Evolutionary conservation across 176 grass and related monocot species (phyloP).

Genomic region (Phragmites australis): DNA sequence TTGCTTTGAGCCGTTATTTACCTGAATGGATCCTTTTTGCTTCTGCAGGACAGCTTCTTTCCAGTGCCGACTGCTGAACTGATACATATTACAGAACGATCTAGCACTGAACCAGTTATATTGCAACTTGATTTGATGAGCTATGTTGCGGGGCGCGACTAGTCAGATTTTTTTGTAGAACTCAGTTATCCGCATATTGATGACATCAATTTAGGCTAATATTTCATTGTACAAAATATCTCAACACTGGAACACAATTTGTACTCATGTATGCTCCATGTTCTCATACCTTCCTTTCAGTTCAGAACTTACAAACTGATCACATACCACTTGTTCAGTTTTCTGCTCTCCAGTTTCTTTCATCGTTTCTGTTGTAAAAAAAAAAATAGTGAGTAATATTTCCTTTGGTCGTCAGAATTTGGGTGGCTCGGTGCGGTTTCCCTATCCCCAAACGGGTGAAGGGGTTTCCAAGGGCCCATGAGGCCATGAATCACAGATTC

Average conservation of each 20-base stretch:
- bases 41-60: slow-evolving; percentile 23
- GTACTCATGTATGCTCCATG: slow-evolving; percentile 22
- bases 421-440: slow-evolving; percentile 35
- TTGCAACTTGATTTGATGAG: background rate
- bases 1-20: background rate
- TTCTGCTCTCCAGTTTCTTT: too few species aligned
- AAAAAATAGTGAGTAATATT: background rate
- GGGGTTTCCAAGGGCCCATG: background rate
- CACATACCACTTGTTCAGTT: too few species aligned
- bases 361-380: background rate
- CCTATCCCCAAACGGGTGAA: slow-evolving; percentile 55
- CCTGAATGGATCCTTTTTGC: background rate
- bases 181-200: background rate
- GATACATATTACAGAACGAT: background rate
- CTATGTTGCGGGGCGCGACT: background rate
- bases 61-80: background rate
- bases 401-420: slow-evolving; percentile 23
- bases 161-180: background rate
- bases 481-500: slow-evolving; percentile 27
- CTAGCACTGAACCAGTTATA: background rate
- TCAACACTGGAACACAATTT: slow-evolving; percentile 26
- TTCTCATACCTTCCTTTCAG: slow-evolving; percentile 33
- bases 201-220: background rate
- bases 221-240: background rate
- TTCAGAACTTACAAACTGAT: background rate